phyloP scores from a whole-genome alignment of 768 basidiomycete species.

The Melanogaster broomeanus region DNA sequence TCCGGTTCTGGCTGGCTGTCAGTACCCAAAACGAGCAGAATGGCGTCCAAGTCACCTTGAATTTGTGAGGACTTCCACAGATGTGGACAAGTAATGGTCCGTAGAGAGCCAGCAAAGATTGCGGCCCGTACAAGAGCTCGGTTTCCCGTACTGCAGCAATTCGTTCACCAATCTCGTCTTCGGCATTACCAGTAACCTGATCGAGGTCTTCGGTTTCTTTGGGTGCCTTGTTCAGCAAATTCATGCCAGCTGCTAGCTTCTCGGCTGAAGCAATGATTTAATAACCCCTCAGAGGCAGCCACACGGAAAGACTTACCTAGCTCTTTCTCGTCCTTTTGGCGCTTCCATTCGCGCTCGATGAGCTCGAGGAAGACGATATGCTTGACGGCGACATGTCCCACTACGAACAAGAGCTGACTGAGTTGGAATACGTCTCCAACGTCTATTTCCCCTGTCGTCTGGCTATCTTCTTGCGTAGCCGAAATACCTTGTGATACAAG shows the following conservation, averaged over 20 bases:
- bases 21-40: background rate
- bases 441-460: constrained; percentile 43
- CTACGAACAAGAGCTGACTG: constrained; percentile 91
- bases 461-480: constrained; percentile 2
- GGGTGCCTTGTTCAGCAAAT: constrained; percentile 38
- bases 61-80: constrained; percentile 86
- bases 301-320: constrained; percentile 54
- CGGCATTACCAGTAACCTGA: constrained; percentile 95
- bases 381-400: constrained; percentile 97
- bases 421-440: constrained; percentile 84
- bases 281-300: background rate
- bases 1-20: constrained; percentile 63
- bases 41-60: constrained; percentile 58
- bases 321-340: constrained; percentile 89
- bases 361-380: constrained; percentile 96
- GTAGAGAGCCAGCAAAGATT: constrained; percentile 80
- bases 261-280: constrained; percentile 45
- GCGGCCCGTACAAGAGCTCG: constrained; percentile 82
- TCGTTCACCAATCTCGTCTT: constrained; percentile 96
- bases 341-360: constrained; percentile 94
- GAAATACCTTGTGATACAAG: constrained; percentile 22
- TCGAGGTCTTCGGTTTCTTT: constrained; percentile 88
- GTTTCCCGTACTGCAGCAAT: constrained; percentile 82
- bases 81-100: constrained; percentile 91
- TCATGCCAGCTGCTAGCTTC: constrained; percentile 50